These are phyloP conservation scores for Chenopodium formosanum DNA, from an alignment of 148 eudicot genomes.

Conservation along the genomic window DNA sequence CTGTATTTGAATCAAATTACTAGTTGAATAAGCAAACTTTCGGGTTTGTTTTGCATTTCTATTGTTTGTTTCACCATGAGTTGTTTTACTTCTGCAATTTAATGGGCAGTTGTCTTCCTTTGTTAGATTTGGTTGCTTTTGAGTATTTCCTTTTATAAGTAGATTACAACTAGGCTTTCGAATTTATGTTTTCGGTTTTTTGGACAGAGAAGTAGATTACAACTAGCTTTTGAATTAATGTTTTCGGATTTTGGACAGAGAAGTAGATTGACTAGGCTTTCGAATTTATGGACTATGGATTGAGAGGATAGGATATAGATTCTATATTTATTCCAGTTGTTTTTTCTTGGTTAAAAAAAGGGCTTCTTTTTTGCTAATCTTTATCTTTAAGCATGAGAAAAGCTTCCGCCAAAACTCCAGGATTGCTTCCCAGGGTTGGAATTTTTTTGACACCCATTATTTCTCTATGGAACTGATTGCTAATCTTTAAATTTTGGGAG, in stretches of 20 bases:
- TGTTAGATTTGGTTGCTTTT: background rate
- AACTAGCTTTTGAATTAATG: too few relatives aligned
- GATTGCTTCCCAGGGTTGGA: background rate
- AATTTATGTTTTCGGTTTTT: background rate
- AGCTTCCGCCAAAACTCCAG: background rate
- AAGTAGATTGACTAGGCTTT: background rate
- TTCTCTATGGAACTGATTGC: background rate
- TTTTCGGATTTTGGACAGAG: too few relatives aligned
- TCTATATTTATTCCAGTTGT: background rate
- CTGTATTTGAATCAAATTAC: background rate
- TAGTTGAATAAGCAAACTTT: background rate
- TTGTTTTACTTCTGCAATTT: background rate
- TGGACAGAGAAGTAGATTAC: too few relatives aligned
- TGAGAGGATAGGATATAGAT: background rate
- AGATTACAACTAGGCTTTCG: background rate
- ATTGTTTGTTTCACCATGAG: background rate
- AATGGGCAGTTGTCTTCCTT: conserved; percentile 3
- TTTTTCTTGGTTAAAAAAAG: background rate
- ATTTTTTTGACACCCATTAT: background rate
- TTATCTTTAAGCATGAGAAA: background rate
- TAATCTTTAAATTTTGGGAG: background rate
- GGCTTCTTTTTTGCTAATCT: background rate
- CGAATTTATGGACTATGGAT: background rate
- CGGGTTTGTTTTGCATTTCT: background rate
- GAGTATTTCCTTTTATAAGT: background rate